Evolutionary conservation across 257 asterid species (phyloP).

Genomic region (Striga asiatica): DNA sequence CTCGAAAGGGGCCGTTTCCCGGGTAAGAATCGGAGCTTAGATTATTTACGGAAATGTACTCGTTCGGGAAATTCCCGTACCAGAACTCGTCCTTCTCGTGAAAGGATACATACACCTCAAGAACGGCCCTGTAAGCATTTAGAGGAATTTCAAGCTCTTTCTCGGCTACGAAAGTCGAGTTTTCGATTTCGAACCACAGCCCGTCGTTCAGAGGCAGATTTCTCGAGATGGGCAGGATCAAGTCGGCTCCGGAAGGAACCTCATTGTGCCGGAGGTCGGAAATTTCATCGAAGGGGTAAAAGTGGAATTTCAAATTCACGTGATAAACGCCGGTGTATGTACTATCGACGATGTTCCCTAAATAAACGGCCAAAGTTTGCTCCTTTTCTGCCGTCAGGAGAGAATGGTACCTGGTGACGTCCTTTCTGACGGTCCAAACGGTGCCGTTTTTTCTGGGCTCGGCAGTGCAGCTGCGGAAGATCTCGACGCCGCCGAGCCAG

Average conservation of each 20-base stretch:
- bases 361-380: slow-evolving; percentile 36
- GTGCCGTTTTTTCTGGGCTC: slow-evolving; percentile 41
- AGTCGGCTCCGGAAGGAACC: slow-evolving; percentile 28
- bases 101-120: slow-evolving; percentile 44
- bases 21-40: slow-evolving; percentile 8
- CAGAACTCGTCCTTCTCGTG: slow-evolving; percentile 54
- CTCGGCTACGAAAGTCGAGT: slow-evolving; percentile 22
- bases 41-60: slow-evolving; percentile 25
- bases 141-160: slow-evolving; percentile 33
- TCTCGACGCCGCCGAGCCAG: slow-evolving; percentile 75
- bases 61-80: slow-evolving; percentile 40
- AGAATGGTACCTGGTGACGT: slow-evolving; percentile 45
- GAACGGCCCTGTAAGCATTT: slow-evolving; percentile 39
- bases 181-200: slow-evolving; percentile 45
- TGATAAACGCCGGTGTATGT: slow-evolving; percentile 45
- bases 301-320: slow-evolving; percentile 33
- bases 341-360: slow-evolving; percentile 31
- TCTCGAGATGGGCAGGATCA: slow-evolving; percentile 40
- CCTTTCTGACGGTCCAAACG: slow-evolving; percentile 54
- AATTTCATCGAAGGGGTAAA: slow-evolving; percentile 27
- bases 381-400: slow-evolving; percentile 20
- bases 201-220: slow-evolving; percentile 39
- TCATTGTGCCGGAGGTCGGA: background rate
- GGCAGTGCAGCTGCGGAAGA: slow-evolving; percentile 69
- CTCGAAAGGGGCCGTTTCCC: slow-evolving; percentile 52